Percentiles rank a stretch among this genome's conserved stretches.
Evolutionary conservation across 768 basidiomycete species (phyloP).

Genomic region (Mycena crocata): DNA sequence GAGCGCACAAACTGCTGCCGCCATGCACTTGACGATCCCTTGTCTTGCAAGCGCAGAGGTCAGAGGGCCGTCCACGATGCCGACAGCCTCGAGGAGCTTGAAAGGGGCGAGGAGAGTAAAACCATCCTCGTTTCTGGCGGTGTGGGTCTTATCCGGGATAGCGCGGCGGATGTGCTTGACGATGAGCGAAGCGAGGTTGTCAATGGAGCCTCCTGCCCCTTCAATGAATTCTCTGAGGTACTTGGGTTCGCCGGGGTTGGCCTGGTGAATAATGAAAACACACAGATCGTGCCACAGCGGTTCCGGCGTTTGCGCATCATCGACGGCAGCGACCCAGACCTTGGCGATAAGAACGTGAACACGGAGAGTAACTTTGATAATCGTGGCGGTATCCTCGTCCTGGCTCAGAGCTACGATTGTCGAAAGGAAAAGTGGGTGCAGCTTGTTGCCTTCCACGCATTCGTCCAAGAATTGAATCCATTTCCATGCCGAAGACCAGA

Average conservation of each 20-base stretch:
- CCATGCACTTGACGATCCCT: neutral
- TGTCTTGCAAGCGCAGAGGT: neutral
- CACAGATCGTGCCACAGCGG: slow-evolving; percentile 1
- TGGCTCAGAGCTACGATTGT: neutral
- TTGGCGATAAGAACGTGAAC: neutral
- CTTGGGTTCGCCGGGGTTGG: neutral
- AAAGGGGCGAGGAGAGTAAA: neutral
- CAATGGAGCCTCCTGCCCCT: neutral
- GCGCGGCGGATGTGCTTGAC: slow-evolving; percentile 10
- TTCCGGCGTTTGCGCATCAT: neutral
- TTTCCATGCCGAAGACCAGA: slow-evolving; percentile 9
- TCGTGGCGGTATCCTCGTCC: neutral
- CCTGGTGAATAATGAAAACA: neutral
- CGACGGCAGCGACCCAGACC: slow-evolving; percentile 1
- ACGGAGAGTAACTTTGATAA: neutral
- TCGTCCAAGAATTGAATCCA: slow-evolving; percentile 12
- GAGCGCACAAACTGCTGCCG: neutral
- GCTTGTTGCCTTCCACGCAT: neutral
- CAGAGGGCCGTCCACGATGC: slow-evolving; percentile 9
- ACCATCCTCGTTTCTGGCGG: neutral
- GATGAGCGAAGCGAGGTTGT: slow-evolving; percentile 9
- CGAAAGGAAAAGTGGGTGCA: neutral
- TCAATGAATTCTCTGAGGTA: neutral
- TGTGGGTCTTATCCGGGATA: neutral
- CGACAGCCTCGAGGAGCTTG: neutral